Evolutionary conservation across 2,329 filamentous ascomycete species (phyloP).

Genomic region (Fusarium tricinctum): DNA sequence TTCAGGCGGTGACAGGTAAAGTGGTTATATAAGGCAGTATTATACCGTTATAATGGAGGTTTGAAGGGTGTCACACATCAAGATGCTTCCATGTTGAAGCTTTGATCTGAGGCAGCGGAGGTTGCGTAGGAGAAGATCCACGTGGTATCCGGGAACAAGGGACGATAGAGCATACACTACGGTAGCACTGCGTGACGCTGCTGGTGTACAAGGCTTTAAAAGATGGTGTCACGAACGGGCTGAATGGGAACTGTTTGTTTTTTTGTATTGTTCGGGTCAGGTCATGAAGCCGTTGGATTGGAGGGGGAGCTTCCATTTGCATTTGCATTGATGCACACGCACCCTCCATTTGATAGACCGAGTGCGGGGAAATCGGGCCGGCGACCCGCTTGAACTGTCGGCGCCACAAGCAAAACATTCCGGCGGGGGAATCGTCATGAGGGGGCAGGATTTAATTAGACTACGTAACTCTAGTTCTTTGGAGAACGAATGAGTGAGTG

Average conservation of each 20-base stretch:
- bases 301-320: constrained; percentile 4
- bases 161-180: constrained; percentile 16
- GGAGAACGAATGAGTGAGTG: no score
- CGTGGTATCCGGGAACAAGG: constrained; percentile 44
- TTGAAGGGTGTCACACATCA: constrained; percentile 11
- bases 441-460: not conserved
- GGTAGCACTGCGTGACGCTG: not conserved
- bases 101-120: constrained; percentile 9
- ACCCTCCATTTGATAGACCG: constrained; percentile 21
- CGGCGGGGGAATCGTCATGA: constrained; percentile 42
- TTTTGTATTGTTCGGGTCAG: constrained; percentile 17
- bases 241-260: constrained; percentile 12
- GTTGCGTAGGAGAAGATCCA: constrained; percentile 20
- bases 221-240: constrained; percentile 18
- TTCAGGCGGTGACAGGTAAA: constrained; percentile 24
- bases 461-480: no score
- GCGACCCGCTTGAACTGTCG: constrained; percentile 40
- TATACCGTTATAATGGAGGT: constrained; percentile 14
- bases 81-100: constrained; percentile 4
- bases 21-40: constrained; percentile 18
- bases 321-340: constrained; percentile 25
- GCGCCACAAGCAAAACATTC: constrained; percentile 46
- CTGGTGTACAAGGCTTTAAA: not conserved
- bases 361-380: constrained; percentile 51
- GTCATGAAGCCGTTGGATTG: constrained; percentile 14